Evolutionary conservation across 441 rosid genomes (phyloP), one percentile per base, ranked within the genome.

Genomic region (Biscutella laevigata): DNA sequence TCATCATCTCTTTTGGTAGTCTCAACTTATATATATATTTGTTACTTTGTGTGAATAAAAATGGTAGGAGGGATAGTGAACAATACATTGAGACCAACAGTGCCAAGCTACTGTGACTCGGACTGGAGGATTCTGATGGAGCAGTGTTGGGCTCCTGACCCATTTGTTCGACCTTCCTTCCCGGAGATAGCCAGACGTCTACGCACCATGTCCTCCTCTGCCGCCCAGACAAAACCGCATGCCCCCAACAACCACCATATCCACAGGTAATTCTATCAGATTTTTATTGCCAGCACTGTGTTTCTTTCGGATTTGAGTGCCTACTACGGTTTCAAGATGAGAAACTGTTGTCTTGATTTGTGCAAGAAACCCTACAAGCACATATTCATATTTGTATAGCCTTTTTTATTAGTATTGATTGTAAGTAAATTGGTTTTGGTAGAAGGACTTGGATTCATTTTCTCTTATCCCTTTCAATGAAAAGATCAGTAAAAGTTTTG

Each of bases 111-210:
- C 62, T 83, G 91, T 26, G 87, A 83, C 59, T 58, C 66, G 0
- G 87, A 83, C 7, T 83, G 91, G 87, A 78, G 70, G 64, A 59
- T 80, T 53, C 69, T 83, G 22, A 83, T 83, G 87, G 91, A 83
- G 66, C 91, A 83, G 64, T 83, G 91, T 46, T 83, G 91, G 91
- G 87, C 91, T 21, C 91, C 91, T 2, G 87, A 83, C 59, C 91
- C 91, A 4, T 62, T 61, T 25, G 81, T 22, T 45, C 84, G 91
- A 11, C 91, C 91, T 14, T 73, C 81, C 4, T 83, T 83, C 67
- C 78, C 90, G 0, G 90, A 83, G 59, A 78, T 83, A 2, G 81
- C 90, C 15, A 61, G 81, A 37, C 82, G 86, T 11, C 68, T 83
- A 44, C 82, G 90, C 1, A 66, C 62, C 40, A 74, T 83, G 90